Evolutionary conservation across 1,139 yeast genomes (phyloP).

Genomic region (Kluyveromyces sp.): DNA sequence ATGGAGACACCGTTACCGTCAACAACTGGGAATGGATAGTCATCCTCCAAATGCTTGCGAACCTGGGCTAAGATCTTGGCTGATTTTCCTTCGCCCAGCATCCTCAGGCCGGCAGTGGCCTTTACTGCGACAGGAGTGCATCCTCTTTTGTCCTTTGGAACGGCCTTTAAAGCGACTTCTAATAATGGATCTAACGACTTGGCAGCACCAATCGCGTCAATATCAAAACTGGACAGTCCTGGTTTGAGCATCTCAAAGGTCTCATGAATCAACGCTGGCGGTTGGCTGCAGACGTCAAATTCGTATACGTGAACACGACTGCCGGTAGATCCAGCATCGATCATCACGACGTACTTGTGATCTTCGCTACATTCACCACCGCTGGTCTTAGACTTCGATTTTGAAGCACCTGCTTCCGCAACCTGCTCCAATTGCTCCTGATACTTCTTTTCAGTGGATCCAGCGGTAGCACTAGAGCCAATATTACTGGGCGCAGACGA

Average conservation of each 20-base stretch:
- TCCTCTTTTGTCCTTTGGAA: conserved; percentile 63
- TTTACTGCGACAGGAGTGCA: conserved; percentile 94
- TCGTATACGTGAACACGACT: conserved; percentile 91
- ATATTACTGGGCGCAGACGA: conserved; percentile 24
- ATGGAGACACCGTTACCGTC: conserved; percentile 77
- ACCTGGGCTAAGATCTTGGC: conserved; percentile 68
- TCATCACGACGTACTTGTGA: conserved; percentile 68
- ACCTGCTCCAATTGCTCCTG: conserved; percentile 21
- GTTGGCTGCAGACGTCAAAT: conserved; percentile 75
- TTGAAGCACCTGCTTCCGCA: conserved; percentile 6
- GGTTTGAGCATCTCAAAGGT: conserved; percentile 85
- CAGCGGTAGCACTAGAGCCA: conserved; percentile 17
- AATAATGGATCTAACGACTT: conserved; percentile 74
- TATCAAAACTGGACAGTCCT: conserved; percentile 80
- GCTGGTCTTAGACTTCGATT: conserved; percentile 6
- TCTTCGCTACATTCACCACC: conserved; percentile 30
- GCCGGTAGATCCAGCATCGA: conserved; percentile 97
- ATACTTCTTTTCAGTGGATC: conserved; percentile 21
- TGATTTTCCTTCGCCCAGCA: conserved; percentile 72
- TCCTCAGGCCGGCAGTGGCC: conserved; percentile 95
- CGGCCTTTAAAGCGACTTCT: conserved; percentile 61
- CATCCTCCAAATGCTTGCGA: conserved; percentile 59
- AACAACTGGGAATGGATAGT: conserved; percentile 89
- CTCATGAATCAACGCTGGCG: conserved; percentile 75
- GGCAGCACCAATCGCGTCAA: conserved; percentile 81